phyloP scores from a whole-genome alignment of 345 rosid species.

The Cardamine chenopodiifolia region DNA sequence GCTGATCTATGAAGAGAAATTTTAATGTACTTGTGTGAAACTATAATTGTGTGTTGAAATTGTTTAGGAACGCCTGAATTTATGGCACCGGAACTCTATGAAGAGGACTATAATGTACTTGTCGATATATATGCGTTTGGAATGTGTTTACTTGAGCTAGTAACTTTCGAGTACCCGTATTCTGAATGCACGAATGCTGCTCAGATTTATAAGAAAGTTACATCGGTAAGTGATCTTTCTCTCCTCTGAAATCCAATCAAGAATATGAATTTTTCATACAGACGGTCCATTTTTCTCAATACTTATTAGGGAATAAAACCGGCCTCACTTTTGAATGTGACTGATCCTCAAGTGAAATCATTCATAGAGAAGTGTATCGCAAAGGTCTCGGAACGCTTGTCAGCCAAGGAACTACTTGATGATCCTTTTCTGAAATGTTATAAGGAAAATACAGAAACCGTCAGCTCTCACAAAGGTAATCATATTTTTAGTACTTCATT shows the following conservation, averaged over 20 bases:
- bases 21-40: background rate
- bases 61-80: constrained; percentile 89
- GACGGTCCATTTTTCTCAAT: background rate
- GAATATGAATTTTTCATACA: background rate
- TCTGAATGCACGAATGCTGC: constrained; percentile 90
- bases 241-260: constrained; percentile 9
- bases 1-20: background rate
- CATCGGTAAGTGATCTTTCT: constrained; percentile 55
- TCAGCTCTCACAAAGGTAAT: constrained; percentile 43
- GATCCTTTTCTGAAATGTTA: constrained; percentile 78
- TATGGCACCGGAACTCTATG: constrained; percentile 99
- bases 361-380: constrained; percentile 94
- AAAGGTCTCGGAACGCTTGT: constrained; percentile 65
- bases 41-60: constrained; percentile 14
- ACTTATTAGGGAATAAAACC: constrained; percentile 82
- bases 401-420: constrained; percentile 83
- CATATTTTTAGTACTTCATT: background rate
- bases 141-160: constrained; percentile 94
- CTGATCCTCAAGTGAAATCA: constrained; percentile 58
- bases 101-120: constrained; percentile 94
- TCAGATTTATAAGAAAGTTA: constrained; percentile 94
- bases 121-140: constrained; percentile 97
- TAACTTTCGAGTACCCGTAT: constrained; percentile 90
- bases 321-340: constrained; percentile 83
- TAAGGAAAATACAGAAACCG: constrained; percentile 51